These are phyloP conservation scores for Seiridium cupressi DNA, from an alignment of 2,329 filamentous ascomycete genomes.

Conservation along the genomic window DNA sequence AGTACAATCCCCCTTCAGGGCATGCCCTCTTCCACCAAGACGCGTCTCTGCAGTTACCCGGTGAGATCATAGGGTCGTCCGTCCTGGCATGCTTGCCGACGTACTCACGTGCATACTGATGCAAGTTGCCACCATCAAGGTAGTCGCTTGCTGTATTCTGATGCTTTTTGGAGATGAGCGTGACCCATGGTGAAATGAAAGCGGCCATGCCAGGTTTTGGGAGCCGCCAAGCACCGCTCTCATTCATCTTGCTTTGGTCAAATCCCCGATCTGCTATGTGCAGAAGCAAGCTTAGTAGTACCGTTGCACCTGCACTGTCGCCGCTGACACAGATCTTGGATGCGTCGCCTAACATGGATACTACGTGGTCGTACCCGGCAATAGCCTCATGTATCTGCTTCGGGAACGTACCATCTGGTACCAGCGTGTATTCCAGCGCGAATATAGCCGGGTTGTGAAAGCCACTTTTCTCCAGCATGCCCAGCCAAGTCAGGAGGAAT, in stretches of 20 bases:
- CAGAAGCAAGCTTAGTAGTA: constrained; percentile 71
- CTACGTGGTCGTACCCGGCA: constrained; percentile 68
- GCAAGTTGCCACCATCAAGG: constrained; percentile 64
- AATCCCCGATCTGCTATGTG: constrained; percentile 52
- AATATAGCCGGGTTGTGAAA: constrained; percentile 78
- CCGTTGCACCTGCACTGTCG: constrained; percentile 75
- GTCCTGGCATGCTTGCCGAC: constrained; percentile 46
- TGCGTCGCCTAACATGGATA: constrained; percentile 56
- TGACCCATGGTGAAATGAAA: constrained; percentile 80
- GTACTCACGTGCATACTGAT: constrained; percentile 70
- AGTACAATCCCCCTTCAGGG: constrained; percentile 64
- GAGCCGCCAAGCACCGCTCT: constrained; percentile 31
- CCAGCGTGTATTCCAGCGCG: constrained; percentile 76
- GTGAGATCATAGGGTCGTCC: constrained; percentile 62
- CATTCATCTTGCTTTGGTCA: constrained; percentile 23
- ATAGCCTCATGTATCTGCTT: constrained; percentile 70
- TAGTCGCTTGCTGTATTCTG: constrained; percentile 73
- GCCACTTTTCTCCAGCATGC: constrained; percentile 60
- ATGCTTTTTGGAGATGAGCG: constrained; percentile 66
- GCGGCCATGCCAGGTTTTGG: constrained; percentile 54
- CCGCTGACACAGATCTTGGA: constrained; percentile 69
- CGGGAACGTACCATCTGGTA: constrained; percentile 72
- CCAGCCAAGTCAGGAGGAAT: constrained; percentile 72
- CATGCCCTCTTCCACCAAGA: constrained; percentile 66
- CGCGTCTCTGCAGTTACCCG: constrained; percentile 66